Base-by-base conservation (phyloP, 2,329 filamentous ascomycete species). In the Madurella fahalii region DNA sequence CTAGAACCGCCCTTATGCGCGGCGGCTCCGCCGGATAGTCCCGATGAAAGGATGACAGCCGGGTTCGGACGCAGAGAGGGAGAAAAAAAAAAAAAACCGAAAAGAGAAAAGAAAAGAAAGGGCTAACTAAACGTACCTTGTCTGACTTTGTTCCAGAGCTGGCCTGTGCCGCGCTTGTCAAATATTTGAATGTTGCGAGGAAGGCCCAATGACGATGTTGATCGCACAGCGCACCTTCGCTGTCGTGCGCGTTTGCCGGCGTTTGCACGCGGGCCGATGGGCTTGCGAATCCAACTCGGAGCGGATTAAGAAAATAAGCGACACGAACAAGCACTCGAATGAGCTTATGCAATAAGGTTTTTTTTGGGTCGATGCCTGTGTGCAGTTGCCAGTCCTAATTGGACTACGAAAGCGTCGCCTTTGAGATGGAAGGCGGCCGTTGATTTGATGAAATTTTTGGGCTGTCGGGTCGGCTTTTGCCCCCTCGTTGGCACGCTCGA, bases 361-460 rank as follows among this genome's bases (percentile, higher is more conserved):
- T 8, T 46, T 51, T 54, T 50, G 47, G 32, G 11, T 40, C 41
- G 25, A 25, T 25, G 25, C 25, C 25, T 25, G 25, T 25, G n/a
- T 25, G 25, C 25, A 7, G 34, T 48, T 52, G 47, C 52, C 53
- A 17, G 44, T 53, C 60, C 62, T 63, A 58, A 65, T 66, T 66
- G 64, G 64, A 59, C 61, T 64, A 60, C 53, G 57, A 53, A 48
- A 30, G 42, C 44, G 54, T 47, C 45, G 56, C 45, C 58, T 58
- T 58, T 56, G 58, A 44, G 56, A 57, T 50, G 51, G 56, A 57
- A 56, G 58, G 58, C 59, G 63, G 55, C 60, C 66, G 65, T 61
- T 67, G 65, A 67, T 67, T 67, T 67, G 65, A 67, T 61, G 55
- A 53, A 63, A 58, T 61, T 64, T 64, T 59, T 56, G 48, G 56